Evolutionary conservation across 331 rosid genomes (phyloP).

Genomic region (Quercus lobata): DNA sequence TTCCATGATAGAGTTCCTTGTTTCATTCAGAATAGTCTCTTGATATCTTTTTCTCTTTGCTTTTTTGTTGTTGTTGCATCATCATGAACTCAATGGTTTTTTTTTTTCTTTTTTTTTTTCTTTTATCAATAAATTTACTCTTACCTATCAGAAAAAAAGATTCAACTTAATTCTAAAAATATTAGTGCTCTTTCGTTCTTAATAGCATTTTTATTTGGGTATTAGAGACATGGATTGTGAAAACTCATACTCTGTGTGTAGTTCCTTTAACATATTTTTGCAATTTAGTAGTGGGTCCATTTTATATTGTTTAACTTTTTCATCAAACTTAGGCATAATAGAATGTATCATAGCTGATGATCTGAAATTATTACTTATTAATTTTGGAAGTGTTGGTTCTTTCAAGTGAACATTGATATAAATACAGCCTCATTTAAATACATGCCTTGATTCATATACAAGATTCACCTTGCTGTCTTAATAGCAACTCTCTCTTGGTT

Average conservation of each 20-base stretch:
- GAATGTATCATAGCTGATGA: background rate
- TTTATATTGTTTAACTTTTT: no score
- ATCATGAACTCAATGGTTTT: no score
- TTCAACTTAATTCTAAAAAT: background rate
- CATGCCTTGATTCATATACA: background rate
- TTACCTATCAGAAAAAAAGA: background rate
- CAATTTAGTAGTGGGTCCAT: background rate
- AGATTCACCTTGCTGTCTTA: slow-evolving; percentile 9
- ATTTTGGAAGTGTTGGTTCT: background rate
- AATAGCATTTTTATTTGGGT: background rate
- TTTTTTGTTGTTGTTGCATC: no score
- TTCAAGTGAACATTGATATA: background rate
- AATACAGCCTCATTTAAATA: background rate
- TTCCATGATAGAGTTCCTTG: no score
- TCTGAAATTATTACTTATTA: background rate
- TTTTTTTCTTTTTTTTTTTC: no score
- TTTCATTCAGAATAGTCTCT: no score
- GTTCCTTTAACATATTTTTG: background rate
- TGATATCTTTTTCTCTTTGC: no score
- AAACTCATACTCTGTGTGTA: background rate
- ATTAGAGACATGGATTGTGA: background rate
- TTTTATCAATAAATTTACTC: no score
- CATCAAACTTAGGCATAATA: background rate
- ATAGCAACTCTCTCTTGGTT: slow-evolving; percentile 25
- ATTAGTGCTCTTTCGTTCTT: background rate